These are phyloP conservation scores for Pinus taeda DNA, from an alignment of 75 land plant species.

Conservation along the genomic window DNA sequence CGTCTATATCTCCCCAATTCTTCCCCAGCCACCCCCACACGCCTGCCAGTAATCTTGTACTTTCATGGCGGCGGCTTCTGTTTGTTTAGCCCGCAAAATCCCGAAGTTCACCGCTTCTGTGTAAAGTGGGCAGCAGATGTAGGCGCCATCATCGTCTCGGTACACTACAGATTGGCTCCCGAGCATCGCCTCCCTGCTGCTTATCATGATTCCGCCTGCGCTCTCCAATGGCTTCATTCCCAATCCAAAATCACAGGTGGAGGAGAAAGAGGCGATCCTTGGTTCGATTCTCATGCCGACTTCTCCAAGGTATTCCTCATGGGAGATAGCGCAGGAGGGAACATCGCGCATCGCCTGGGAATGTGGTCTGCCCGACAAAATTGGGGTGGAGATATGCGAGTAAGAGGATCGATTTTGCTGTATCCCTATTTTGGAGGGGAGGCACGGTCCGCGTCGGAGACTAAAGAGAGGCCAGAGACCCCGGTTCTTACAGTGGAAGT, in stretches of 20 bases:
- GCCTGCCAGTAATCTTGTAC: conserved; percentile 45
- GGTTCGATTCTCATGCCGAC: conserved; percentile 10
- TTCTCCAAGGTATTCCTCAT: conserved; percentile 30
- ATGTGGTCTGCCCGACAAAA: background rate
- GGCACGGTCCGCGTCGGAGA: conserved; percentile 31
- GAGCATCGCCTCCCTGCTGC: conserved; percentile 52
- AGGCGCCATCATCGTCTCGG: conserved; percentile 33
- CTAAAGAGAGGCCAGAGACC: too few relatives aligned
- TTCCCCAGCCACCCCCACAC: background rate
- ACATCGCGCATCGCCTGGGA: conserved; percentile 41
- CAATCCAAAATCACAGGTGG: background rate
- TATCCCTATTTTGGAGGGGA: conserved; percentile 63
- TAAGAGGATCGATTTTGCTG: conserved; percentile 38
- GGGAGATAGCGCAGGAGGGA: conserved; percentile 64
- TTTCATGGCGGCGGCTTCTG: conserved; percentile 73
- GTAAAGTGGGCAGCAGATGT: conserved; percentile 21
- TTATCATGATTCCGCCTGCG: conserved; percentile 35
- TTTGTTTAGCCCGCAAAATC: conserved; percentile 43
- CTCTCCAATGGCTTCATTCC: conserved; percentile 29
- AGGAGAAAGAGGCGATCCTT: too few relatives aligned
- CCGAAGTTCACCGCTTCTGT: conserved; percentile 43
- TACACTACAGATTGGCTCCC: conserved; percentile 51
- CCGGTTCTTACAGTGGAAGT: background rate
- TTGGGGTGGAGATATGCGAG: conserved; percentile 19
- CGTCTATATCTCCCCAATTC: conserved; percentile 36